Evolutionary conservation across 2,329 filamentous ascomycete genomes (phyloP), one percentile per base, ranked within the genome.

Genomic region (Cordyceps militaris): DNA sequence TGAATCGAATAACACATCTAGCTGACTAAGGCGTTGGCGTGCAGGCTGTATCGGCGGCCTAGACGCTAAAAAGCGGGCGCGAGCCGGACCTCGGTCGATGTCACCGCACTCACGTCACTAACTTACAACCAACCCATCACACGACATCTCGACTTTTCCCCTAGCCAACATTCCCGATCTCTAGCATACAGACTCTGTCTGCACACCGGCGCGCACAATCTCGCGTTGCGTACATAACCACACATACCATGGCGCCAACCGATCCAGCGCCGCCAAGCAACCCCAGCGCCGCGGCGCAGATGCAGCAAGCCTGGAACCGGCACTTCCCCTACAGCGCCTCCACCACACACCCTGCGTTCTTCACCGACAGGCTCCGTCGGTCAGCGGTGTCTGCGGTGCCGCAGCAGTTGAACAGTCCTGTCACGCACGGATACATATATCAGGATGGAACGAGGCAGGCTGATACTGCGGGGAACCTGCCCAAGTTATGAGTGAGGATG

Each of bases 311-410:
- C 21, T 65, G 65, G 66, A 63, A 66, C 44, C 64, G 64, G 23
- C 66, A 69, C 57, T 58, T 55, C 21, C 61, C 65, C 5, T 80
- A 79, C 66, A 79, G 87, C 67, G 74, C 82, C 10, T 82, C 87
- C 1, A 77, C 76, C 40, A 74, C 82, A 26, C 88, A 92, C 63
- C 88, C 88, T 0, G 88, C 90, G 1, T 92, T 92, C 72, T 91
- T 91, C 73, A 88, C 87, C 0, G 75, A 82, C 30, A 77, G 78
- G 53, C 72, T 89, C 52, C 80, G 79, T 59, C 81, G 79, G 64
- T 76, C 80, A 3, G 79, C 83, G 5, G 74, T 78, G 23, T 63
- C 59, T 42, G 59, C 62, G 59, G 66, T 64, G 21, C 51, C 34
- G 51, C 36, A 57, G 36, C 28, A 43, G 40, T 8, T 23, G 13